These are phyloP conservation scores for Sphagnurus paluster DNA, from an alignment of 1,284 basidiomycete genomes.

Conservation along the genomic window DNA sequence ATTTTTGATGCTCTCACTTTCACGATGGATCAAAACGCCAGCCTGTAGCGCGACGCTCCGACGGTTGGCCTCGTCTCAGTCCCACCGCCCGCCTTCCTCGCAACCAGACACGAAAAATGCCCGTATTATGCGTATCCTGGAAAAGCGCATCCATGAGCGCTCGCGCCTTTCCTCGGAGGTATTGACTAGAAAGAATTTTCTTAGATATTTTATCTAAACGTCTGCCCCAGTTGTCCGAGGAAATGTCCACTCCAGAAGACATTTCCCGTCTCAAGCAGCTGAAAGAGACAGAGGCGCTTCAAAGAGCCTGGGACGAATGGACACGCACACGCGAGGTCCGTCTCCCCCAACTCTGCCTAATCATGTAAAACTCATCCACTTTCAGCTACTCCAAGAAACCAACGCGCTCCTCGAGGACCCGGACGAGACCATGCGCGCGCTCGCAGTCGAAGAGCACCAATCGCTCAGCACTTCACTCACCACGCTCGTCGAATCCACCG, in stretches of 20 bases:
- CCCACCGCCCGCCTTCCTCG: neutral
- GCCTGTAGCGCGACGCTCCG: neutral
- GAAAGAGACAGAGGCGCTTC: constrained; percentile 35
- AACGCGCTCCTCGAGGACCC: constrained; percentile 67
- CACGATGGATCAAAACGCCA: neutral
- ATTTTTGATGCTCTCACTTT: constrained; percentile 5
- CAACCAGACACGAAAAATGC: constrained; percentile 19
- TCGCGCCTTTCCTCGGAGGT: constrained; percentile 34
- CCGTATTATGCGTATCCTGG: constrained; percentile 40
- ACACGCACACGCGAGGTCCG: constrained; percentile 21
- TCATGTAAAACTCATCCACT: neutral
- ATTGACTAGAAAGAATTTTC: constrained; percentile 3
- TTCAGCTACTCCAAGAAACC: constrained; percentile 68
- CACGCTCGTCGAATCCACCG: constrained; percentile 48
- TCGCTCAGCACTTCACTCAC: constrained; percentile 51
- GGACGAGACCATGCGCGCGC: constrained; percentile 73
- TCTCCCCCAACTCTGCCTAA: neutral
- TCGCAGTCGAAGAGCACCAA: constrained; percentile 75
- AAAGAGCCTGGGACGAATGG: constrained; percentile 29
- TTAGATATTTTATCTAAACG: neutral
- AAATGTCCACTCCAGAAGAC: constrained; percentile 32
- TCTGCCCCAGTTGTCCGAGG: constrained; percentile 30
- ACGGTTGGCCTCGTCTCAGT: neutral
- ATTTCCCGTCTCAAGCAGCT: constrained; percentile 30
- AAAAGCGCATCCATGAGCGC: constrained; percentile 41